Conservation (phyloP, 495 filamentous ascomycete genomes). For the Aspergillus affinis region DNA sequence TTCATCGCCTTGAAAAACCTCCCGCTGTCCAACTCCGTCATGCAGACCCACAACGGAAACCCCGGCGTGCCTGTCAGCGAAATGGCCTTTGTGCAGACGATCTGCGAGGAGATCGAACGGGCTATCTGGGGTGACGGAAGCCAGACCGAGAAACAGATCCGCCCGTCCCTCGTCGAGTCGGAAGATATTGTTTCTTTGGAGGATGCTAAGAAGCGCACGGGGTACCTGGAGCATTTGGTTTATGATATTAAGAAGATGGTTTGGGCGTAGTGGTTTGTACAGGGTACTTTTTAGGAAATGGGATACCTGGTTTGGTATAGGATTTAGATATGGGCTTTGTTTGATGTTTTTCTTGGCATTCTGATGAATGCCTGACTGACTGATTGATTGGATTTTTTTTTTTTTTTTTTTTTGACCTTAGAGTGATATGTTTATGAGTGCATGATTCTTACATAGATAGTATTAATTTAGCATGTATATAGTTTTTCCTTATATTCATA, state of each 20-base stretch:
- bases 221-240: slow-evolving; percentile 78
- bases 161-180: slow-evolving; percentile 53
- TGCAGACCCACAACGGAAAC: slow-evolving; percentile 36
- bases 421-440: no score
- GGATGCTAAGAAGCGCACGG: slow-evolving; percentile 86
- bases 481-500: no score
- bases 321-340: not conserved
- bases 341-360: not conserved
- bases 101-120: slow-evolving; percentile 61
- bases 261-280: slow-evolving; percentile 63
- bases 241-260: slow-evolving; percentile 89
- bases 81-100: slow-evolving; percentile 63
- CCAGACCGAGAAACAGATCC: slow-evolving; percentile 5
- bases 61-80: slow-evolving; percentile 54
- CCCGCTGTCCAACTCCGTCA: slow-evolving; percentile 38
- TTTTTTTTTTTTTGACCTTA: no score
- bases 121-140: slow-evolving; percentile 36
- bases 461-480: no score
- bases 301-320: not conserved
- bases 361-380: not conserved
- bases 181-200: slow-evolving; percentile 76
- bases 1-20: slow-evolving; percentile 59
- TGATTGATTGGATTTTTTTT: no score
- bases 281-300: not conserved
- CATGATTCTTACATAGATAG: no score